phyloP scores from a whole-genome alignment of 2,329 filamentous ascomycete genomes.

The Fusarium sp. region DNA sequence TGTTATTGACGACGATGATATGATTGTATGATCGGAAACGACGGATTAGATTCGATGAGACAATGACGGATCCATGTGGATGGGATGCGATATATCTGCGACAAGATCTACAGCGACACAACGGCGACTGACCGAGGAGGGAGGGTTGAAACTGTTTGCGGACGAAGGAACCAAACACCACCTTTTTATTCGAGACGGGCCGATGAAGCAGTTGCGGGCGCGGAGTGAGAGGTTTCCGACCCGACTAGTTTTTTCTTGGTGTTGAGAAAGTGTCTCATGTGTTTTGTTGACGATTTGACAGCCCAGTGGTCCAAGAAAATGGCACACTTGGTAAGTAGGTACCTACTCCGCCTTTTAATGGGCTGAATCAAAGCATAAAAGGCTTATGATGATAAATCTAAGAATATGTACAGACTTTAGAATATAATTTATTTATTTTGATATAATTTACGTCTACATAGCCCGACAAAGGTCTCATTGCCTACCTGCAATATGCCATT shows the following conservation, averaged over 20 bases:
- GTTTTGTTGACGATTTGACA: background rate
- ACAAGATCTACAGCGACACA: constrained; percentile 28
- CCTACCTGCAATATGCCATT: no score
- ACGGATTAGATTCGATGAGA: constrained; percentile 33
- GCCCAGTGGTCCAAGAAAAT: no score
- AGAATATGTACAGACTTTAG: no score
- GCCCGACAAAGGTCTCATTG: no score
- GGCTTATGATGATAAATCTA: no score
- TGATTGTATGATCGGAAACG: constrained; percentile 3
- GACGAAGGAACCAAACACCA: background rate
- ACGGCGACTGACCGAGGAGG: background rate
- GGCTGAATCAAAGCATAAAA: no score
- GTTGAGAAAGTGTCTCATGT: constrained; percentile 9
- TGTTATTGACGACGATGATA: constrained; percentile 5
- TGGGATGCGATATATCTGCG: constrained; percentile 11
- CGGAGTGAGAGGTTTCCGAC: background rate
- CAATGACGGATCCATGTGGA: constrained; percentile 31
- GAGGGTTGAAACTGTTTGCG: background rate
- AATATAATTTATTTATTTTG: no score
- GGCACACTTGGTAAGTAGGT: no score
- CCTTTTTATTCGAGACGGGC: constrained; percentile 21
- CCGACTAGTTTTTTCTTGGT: background rate
- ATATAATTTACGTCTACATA: no score
- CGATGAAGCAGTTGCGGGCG: constrained; percentile 19
- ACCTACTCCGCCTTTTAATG: no score